These are phyloP conservation scores for Penicillium oxalicum DNA, from an alignment of 2,329 filamentous ascomycete species.

Conservation along the genomic window DNA sequence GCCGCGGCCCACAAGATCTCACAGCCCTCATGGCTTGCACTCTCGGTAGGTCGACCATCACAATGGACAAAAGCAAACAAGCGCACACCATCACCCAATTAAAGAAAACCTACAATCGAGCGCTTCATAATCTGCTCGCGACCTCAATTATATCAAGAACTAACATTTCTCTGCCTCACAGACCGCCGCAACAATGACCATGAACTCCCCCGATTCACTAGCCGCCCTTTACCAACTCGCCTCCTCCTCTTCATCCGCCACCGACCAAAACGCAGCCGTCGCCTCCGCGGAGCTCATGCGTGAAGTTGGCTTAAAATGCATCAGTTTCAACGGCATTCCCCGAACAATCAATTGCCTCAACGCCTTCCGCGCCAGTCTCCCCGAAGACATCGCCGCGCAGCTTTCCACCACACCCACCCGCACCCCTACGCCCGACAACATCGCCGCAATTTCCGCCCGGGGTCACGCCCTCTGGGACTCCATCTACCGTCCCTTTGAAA, in stretches of 20 bases:
- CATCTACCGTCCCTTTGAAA: conserved; percentile 69
- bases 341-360: conserved; percentile 77
- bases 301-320: conserved; percentile 44
- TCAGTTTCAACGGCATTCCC: conserved; percentile 56
- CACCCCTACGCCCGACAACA: conserved; percentile 46
- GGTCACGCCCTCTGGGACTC: conserved; percentile 67
- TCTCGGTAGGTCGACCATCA: conserved; percentile 48
- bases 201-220: conserved; percentile 71
- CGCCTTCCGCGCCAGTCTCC: conserved; percentile 61
- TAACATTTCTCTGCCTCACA: conserved; percentile 26
- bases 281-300: conserved; percentile 38
- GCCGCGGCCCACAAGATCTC: conserved; percentile 59
- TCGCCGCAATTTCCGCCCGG: conserved; percentile 51
- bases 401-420: conserved; percentile 57
- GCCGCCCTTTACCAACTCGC: conserved; percentile 15
- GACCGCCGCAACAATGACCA: conserved; percentile 76
- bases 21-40: conserved; percentile 58
- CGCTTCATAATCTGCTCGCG: too few species aligned
- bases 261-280: conserved; percentile 21
- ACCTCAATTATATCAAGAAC: too few species aligned
- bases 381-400: conserved; percentile 47
- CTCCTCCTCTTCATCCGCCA: neutral
- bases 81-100: too few species aligned
- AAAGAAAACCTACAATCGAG: too few species aligned
- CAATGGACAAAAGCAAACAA: too few species aligned